A percentile compares a stretch with the other conserved stretches of the same genome.
phyloP scores from a whole-genome alignment of 306 rosid genomes.

The Cicer chorassanicum region DNA sequence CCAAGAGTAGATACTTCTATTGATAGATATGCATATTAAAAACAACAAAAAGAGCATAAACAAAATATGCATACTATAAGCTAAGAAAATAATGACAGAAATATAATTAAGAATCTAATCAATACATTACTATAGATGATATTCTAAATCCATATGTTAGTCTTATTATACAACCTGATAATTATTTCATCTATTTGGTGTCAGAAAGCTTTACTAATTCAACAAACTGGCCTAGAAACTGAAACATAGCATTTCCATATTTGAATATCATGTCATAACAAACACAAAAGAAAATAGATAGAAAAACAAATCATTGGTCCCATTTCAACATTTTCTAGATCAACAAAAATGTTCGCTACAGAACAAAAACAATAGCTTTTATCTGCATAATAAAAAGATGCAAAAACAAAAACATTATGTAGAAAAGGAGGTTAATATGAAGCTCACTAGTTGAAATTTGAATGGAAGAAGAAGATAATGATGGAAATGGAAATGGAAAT shows the following conservation, averaged over 20 bases:
- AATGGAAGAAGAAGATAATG: constrained; percentile 1
- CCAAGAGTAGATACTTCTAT: constrained; percentile 6
- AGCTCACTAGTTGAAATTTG: constrained; percentile 38
- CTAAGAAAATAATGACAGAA: not conserved
- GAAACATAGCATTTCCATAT: constrained; percentile 16
- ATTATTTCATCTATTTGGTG: not conserved
- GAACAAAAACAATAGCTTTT: not conserved
- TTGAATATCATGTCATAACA: constrained; percentile 12
- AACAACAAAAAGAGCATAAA: not conserved
- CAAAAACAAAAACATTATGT: not conserved
- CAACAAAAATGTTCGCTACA: not conserved
- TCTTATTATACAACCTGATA: no score
- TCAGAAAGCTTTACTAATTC: not conserved
- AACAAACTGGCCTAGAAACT: not conserved
- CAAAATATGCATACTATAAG: not conserved
- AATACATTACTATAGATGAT: no score
- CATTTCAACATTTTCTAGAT: constrained; percentile 9
- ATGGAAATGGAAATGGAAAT: constrained; percentile 5
- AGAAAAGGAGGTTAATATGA: not conserved
- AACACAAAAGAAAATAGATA: constrained; percentile 12
- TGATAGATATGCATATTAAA: not conserved
- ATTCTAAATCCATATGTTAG: no score
- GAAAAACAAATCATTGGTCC: constrained; percentile 25
- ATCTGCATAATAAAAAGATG: not conserved
- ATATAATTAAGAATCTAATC: not conserved